Conservation (phyloP, 352 stramenopile species). For the Pythium aphanidermatum region DNA sequence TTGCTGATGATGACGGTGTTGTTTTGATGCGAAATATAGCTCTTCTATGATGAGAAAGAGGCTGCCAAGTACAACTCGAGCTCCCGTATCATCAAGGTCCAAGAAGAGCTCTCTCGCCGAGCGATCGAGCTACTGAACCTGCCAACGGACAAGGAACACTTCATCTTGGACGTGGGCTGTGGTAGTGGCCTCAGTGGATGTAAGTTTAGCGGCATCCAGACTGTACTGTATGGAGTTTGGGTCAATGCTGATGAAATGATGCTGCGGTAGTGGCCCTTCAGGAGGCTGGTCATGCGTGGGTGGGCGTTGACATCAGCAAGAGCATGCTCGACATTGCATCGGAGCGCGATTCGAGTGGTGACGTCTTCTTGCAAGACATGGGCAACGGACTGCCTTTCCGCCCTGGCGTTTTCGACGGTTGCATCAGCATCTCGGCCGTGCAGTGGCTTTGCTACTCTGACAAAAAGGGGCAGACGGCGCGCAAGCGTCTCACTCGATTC, state of each 20-base stretch:
- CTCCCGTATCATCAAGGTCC: constrained; percentile 91
- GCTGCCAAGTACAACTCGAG: constrained; percentile 91
- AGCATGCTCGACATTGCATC: constrained; percentile 99
- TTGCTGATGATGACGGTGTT: neutral
- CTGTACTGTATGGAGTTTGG: no score
- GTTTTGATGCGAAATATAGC: constrained; percentile 26
- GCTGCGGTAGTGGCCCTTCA: constrained; percentile 64
- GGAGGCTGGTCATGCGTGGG: constrained; percentile 94
- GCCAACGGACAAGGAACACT: constrained; percentile 70
- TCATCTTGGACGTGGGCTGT: constrained; percentile 97
- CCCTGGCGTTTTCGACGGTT: constrained; percentile 96
- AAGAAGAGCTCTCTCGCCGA: constrained; percentile 94
- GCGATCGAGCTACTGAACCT: constrained; percentile 97
- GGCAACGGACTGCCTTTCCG: constrained; percentile 97
- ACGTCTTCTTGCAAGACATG: constrained; percentile 96
- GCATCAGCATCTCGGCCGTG: constrained; percentile 99
- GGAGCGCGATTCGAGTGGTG: constrained; percentile 87
- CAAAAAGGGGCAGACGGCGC: constrained; percentile 92
- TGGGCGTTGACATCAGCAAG: constrained; percentile 97
- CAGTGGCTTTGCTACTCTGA: constrained; percentile 99
- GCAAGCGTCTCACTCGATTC: constrained; percentile 94
- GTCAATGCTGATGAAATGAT: no score
- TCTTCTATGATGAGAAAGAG: constrained; percentile 92
- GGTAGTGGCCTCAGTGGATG: constrained; percentile 94
- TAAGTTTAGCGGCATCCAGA: constrained; percentile 19